Percentiles rank a stretch among this genome's conserved stretches.
These are phyloP conservation scores for Lophiostoma macrostomum DNA, from an alignment of 495 filamentous ascomycete species.

Conservation along the genomic window DNA sequence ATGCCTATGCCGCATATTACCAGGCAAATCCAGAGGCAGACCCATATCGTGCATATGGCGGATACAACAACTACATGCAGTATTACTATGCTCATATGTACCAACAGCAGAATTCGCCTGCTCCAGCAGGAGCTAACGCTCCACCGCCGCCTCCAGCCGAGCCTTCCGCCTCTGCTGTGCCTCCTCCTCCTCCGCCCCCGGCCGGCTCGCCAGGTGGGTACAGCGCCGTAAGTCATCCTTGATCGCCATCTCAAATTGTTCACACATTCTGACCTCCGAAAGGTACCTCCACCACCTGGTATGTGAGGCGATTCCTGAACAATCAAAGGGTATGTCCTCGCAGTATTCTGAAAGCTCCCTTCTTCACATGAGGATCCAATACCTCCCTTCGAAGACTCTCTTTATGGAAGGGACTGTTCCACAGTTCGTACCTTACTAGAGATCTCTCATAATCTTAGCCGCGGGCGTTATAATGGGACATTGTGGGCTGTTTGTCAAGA, in stretches of 20 bases:
- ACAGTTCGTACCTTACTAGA: no score
- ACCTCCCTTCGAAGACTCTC: no score
- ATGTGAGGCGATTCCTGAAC: conserved; percentile 24
- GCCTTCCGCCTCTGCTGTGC: conserved; percentile 59
- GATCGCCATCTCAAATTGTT: background rate
- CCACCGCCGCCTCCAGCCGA: conserved; percentile 46
- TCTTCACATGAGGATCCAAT: no score
- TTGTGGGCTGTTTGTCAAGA: no score
- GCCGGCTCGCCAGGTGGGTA: conserved; percentile 15
- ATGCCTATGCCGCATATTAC: conserved; percentile 43
- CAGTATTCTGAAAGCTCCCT: no score
- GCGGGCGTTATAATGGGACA: no score
- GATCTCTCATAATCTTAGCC: no score
- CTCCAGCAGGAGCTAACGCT: conserved; percentile 43
- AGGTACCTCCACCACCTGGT: conserved; percentile 40
- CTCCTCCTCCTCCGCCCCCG: conserved; percentile 54
- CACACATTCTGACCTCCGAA: conserved; percentile 2
- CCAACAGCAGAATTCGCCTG: conserved; percentile 31
- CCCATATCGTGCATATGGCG: conserved; percentile 90
- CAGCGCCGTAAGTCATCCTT: conserved; percentile 22
- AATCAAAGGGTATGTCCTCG: no score
- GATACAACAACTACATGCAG: conserved; percentile 67
- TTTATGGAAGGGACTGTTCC: no score
- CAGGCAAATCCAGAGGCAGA: conserved; percentile 50
- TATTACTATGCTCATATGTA: conserved; percentile 66